A percentile compares a stretch with the other conserved stretches of the same genome.
These are phyloP conservation scores for Chenopodium album DNA, from an alignment of 148 eudicot species.

Conservation along the genomic window DNA sequence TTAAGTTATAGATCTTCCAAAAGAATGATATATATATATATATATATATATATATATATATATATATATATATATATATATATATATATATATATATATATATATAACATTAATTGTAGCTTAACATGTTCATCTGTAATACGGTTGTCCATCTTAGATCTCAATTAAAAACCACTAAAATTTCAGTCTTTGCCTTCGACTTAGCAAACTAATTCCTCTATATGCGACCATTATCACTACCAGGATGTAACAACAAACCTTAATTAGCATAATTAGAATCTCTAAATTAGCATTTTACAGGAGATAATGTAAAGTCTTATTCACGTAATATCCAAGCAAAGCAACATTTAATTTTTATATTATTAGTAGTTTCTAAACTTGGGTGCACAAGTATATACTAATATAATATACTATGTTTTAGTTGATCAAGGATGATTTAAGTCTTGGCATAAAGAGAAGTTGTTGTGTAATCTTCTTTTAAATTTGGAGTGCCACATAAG, in stretches of 20 bases:
- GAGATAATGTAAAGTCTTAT: background rate
- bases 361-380: background rate
- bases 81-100: too few relatives aligned
- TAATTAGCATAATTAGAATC: constrained; percentile 5
- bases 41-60: too few relatives aligned
- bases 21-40: background rate
- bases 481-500: background rate
- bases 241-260: constrained; percentile 14
- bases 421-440: background rate
- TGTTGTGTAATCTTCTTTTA: background rate
- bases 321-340: constrained; percentile 5
- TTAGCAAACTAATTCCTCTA: constrained; percentile 30
- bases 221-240: constrained; percentile 15
- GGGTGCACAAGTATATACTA: constrained; percentile 6
- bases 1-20: constrained; percentile 3
- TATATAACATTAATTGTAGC: constrained; percentile 12
- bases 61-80: too few relatives aligned
- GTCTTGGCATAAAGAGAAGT: background rate
- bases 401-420: background rate
- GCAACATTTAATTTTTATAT: background rate
- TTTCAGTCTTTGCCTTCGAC: constrained; percentile 21
- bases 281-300: background rate
- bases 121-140: constrained; percentile 17
- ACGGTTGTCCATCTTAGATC: background rate
- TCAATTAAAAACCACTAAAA: constrained; percentile 14